Conservation (phyloP, 1,284 basidiomycete species). For the Leccinum variabile region DNA sequence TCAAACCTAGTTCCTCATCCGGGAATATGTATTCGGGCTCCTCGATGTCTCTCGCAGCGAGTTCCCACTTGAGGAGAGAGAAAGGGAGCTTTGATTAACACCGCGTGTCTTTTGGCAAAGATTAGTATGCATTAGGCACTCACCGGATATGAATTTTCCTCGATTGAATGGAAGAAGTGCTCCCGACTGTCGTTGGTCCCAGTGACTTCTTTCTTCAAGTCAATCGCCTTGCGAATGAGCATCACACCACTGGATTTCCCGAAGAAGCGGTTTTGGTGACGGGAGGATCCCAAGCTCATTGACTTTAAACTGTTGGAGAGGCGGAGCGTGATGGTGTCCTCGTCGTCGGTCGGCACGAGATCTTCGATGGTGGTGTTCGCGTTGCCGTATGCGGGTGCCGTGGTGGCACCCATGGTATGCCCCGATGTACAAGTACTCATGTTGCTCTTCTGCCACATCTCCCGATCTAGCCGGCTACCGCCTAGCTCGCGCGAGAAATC, state of each 20-base stretch:
- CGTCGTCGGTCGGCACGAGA: constrained; percentile 37
- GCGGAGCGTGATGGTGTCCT: constrained; percentile 27
- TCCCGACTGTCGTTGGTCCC: constrained; percentile 30
- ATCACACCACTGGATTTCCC: constrained; percentile 71
- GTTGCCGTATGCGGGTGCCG: constrained; percentile 7
- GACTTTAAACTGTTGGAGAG: constrained; percentile 27
- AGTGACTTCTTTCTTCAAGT: constrained; percentile 60
- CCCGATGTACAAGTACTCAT: constrained; percentile 15
- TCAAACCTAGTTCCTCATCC: constrained; percentile 56
- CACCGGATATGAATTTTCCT: constrained; percentile 43
- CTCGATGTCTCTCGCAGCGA: constrained; percentile 17
- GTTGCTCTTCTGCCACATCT: constrained; percentile 42
- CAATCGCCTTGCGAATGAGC: constrained; percentile 64
- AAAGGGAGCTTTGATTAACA: background rate
- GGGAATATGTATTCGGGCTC: constrained; percentile 48
- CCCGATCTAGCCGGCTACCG: constrained; percentile 23
- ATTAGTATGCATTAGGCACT: constrained; percentile 16
- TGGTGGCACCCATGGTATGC: constrained; percentile 10
- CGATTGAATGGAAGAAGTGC: background rate
- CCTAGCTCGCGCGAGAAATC: constrained; percentile 52
- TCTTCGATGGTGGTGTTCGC: constrained; percentile 22
- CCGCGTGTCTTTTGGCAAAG: background rate
- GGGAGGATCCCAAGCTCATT: constrained; percentile 29
- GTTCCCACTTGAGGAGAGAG: constrained; percentile 43
- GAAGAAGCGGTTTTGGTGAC: constrained; percentile 54